Evolutionary conservation across 225 moss, liverwort and hornwort genomes (phyloP).

Genomic region (Asterella californica): DNA sequence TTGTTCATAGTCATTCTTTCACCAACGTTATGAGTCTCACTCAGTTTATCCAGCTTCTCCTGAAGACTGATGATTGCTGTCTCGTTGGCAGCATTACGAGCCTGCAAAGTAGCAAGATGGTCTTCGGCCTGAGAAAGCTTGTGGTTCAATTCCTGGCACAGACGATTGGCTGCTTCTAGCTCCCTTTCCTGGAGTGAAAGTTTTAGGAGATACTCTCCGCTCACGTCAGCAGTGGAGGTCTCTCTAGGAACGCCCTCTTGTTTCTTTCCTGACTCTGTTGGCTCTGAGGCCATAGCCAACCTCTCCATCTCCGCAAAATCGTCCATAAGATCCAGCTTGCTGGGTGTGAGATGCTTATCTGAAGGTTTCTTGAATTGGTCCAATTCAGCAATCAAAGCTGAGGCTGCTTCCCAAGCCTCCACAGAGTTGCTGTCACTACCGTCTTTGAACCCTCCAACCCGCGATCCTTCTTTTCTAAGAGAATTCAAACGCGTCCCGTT

Average conservation of each 20-base stretch:
- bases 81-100: conserved; percentile 59
- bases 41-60: conserved; percentile 54
- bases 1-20: conserved; percentile 32
- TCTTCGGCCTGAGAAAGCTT: conserved; percentile 58
- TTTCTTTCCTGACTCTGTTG: conserved; percentile 27
- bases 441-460: conserved; percentile 6
- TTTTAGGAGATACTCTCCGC: conserved; percentile 42
- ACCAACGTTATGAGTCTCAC: conserved; percentile 44
- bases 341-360: conserved; percentile 32
- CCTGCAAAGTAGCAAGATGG: conserved; percentile 43
- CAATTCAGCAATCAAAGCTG: conserved; percentile 41
- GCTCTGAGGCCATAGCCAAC: conserved; percentile 56
- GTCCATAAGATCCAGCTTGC: conserved; percentile 71
- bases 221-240: conserved; percentile 4
- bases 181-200: conserved; percentile 50
- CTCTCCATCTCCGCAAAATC: conserved; percentile 89
- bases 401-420: conserved; percentile 36
- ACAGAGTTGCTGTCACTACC: conserved; percentile 11
- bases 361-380: conserved; percentile 37
- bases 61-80: conserved; percentile 47
- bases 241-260: conserved; percentile 23
- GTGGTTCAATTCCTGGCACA: conserved; percentile 48
- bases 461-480: conserved; percentile 7
- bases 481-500: conserved; percentile 8
- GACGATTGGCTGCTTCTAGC: conserved; percentile 52